Evolutionary conservation across 2,329 filamentous ascomycete species (phyloP).

Genomic region (Xylaria sp.): DNA sequence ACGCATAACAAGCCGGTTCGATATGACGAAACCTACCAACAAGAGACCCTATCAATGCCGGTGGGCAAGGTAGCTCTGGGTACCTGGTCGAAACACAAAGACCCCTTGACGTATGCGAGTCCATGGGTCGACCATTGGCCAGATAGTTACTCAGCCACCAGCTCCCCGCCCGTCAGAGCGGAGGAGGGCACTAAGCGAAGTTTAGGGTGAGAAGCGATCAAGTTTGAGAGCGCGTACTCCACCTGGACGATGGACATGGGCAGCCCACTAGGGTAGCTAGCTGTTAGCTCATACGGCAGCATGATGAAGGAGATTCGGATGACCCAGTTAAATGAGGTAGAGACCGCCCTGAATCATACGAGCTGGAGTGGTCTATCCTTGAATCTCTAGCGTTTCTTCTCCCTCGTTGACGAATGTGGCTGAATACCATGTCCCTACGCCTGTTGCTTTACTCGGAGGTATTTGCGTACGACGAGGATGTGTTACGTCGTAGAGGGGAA

Average conservation of each 20-base stretch:
- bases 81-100: constrained; percentile 10
- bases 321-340: not conserved
- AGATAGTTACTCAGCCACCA: constrained; percentile 3
- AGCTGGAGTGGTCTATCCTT: not conserved
- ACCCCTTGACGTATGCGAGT: constrained; percentile 11
- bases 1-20: constrained; percentile 4
- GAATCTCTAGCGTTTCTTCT: constrained; percentile 5
- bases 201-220: constrained; percentile 5
- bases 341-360: constrained; percentile 6
- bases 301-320: constrained; percentile 14
- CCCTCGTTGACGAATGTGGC: not conserved
- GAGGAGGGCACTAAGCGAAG: constrained; percentile 14
- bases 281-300: not conserved
- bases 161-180: not conserved
- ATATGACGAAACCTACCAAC: constrained; percentile 22
- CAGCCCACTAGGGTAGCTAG: not conserved
- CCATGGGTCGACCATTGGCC: constrained; percentile 11
- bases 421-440: not conserved
- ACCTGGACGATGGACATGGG: constrained; percentile 17
- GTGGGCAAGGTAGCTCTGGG: not conserved
- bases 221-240: constrained; percentile 9
- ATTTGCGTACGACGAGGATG: not conserved
- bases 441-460: not conserved
- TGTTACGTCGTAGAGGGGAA: not conserved
- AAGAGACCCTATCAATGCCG: not conserved